phyloP scores from a whole-genome alignment of 768 basidiomycete genomes.

The Calocera viscosa region DNA sequence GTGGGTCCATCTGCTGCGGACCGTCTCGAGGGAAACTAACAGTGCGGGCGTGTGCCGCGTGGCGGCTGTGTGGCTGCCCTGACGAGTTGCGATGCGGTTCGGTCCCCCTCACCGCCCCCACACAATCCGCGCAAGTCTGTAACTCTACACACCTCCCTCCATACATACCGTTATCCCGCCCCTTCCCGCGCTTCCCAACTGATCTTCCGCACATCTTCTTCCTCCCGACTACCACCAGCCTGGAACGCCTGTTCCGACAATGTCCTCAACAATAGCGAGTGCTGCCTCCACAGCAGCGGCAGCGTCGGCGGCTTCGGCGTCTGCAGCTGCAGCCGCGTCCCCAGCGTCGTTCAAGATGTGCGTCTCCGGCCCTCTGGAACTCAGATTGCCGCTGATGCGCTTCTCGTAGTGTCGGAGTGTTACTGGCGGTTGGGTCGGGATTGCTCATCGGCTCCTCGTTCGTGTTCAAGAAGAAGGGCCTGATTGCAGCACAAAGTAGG shows the following conservation, averaged over 20 bases:
- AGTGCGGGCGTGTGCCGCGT: not conserved
- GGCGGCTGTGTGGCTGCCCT: slow-evolving; percentile 7
- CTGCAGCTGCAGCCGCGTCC: not conserved
- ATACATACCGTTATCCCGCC: not conserved
- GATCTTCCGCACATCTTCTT: not conserved
- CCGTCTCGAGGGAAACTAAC: not conserved
- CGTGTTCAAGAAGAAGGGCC: slow-evolving; percentile 96
- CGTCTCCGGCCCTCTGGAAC: not conserved
- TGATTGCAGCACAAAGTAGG: slow-evolving; percentile 50
- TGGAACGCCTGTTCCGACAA: not conserved
- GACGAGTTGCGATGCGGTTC: not conserved
- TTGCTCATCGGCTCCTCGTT: slow-evolving; percentile 84
- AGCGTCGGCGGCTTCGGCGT: not conserved
- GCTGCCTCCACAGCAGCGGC: not conserved
- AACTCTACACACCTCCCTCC: not conserved
- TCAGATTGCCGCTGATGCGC: not conserved
- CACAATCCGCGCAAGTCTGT: not conserved
- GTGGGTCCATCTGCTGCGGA: not conserved
- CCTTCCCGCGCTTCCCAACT: too few relatives aligned
- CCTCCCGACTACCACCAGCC: not conserved
- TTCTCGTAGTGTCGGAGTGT: slow-evolving; percentile 42
- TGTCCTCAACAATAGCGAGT: not conserved
- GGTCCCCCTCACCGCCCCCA: not conserved
- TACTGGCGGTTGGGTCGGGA: slow-evolving; percentile 66
- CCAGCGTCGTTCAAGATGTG: not conserved